Evolutionary conservation across 2,329 filamentous ascomycete species (phyloP).

Genomic region (Penicillium freii): DNA sequence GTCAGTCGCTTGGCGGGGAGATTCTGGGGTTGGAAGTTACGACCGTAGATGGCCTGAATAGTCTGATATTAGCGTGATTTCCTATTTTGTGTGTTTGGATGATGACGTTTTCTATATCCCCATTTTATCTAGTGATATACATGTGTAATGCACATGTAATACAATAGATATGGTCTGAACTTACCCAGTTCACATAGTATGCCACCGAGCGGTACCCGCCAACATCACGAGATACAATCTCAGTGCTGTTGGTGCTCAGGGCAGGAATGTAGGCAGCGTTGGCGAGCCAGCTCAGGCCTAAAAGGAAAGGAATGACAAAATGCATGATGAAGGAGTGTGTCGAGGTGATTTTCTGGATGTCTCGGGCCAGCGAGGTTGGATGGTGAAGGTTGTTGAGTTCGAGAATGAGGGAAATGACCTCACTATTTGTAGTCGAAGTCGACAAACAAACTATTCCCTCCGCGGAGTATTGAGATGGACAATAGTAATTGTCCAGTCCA

Average conservation of each 20-base stretch:
- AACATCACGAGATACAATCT: constrained; percentile 14
- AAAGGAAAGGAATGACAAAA: constrained; percentile 8
- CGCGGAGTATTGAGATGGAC: background rate
- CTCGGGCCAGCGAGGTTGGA: constrained; percentile 13
- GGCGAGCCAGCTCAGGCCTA: constrained; percentile 15
- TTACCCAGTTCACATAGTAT: constrained; percentile 50
- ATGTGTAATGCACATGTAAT: background rate
- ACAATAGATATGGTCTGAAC: background rate
- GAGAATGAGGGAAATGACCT: background rate
- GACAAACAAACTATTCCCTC: background rate
- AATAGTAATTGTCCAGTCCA: background rate
- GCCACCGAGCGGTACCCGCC: constrained; percentile 37
- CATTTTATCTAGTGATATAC: background rate
- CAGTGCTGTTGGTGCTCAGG: constrained; percentile 1
- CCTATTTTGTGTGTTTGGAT: background rate
- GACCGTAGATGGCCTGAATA: constrained; percentile 72
- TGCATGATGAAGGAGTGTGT: constrained; percentile 14
- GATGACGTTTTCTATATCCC: background rate
- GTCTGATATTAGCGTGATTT: background rate
- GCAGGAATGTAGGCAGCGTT: constrained; percentile 13
- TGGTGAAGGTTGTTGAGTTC: background rate
- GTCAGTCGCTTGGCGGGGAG: constrained; percentile 78
- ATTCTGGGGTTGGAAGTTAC: constrained; percentile 81
- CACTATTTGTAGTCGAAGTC: constrained; percentile 16
- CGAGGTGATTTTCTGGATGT: background rate